Conservation (phyloP, 495 filamentous ascomycete species). For the Neurospora sp. region DNA sequence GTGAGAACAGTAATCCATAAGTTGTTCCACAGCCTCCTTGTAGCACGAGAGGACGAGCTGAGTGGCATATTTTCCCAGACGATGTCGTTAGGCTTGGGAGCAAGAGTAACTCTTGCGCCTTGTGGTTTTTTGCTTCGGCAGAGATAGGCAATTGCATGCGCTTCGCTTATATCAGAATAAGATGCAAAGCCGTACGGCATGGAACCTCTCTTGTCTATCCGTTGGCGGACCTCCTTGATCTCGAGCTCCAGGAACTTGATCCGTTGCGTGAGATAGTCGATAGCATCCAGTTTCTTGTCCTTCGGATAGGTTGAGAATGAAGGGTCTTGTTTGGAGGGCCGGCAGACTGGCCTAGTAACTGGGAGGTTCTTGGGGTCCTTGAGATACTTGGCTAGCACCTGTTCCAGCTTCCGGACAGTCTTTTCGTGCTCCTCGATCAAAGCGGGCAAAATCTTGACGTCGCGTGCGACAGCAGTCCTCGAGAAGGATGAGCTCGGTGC, state of each 20-base stretch:
- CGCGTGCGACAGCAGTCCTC: conserved; percentile 74
- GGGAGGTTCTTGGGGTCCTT: conserved; percentile 79
- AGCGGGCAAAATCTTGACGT: conserved; percentile 76
- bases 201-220: conserved; percentile 75
- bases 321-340: conserved; percentile 62
- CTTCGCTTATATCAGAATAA: conserved; percentile 76
- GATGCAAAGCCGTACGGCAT: conserved; percentile 92
- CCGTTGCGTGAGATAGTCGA: conserved; percentile 81
- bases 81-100: conserved; percentile 80
- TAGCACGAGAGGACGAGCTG: conserved; percentile 51
- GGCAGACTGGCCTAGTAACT: conserved; percentile 64
- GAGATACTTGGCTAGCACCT: conserved; percentile 76
- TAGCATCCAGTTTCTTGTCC: conserved; percentile 77
- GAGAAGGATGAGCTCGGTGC: conserved; percentile 68
- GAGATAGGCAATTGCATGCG: conserved; percentile 78
- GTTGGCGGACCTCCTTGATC: conserved; percentile 71
- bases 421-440: conserved; percentile 78
- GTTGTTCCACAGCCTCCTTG: conserved; percentile 67
- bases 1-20: conserved; percentile 77
- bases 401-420: conserved; percentile 71
- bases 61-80: conserved; percentile 92
- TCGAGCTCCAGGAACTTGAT: conserved; percentile 74
- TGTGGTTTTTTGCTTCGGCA: conserved; percentile 70
- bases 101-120: conserved; percentile 67
- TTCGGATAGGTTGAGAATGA: conserved; percentile 46